Evolutionary conservation across 164 flowering plant species (phyloP), one percentile per base, ranked within the genome.

Genomic region (Aristolochia fimbriata): DNA sequence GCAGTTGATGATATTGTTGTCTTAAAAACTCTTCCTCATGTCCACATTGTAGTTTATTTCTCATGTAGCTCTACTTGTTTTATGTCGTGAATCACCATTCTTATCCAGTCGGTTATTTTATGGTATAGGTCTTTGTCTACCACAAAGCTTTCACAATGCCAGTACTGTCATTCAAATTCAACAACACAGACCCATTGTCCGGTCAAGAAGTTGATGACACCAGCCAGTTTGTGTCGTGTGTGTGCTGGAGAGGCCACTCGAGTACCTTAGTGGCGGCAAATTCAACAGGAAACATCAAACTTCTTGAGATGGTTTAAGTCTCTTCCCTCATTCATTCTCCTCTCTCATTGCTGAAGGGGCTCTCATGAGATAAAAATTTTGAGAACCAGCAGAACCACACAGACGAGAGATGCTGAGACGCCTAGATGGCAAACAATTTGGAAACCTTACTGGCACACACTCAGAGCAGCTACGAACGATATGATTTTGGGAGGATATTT

Each of bases 91-190:
- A 37, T 37, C 43, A 7, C 9, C 43, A 37, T 37, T 37, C 43
- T 37, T 37, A 37, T 37, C 43, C 43, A 7, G 43, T 10, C 43
- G 12, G 43, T 37, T 37, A 37, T 37, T 37, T 37, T 37, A 37
- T 23, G 57, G 22, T 45, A 57, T 82, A 92, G 98, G 94, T 93
- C 58, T 82, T 77, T 63, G 66, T 93, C 45, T 93, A 93, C 69
- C 96, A 93, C 77, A 92, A 89, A 69, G 91, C 96, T 30, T 86
- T 92, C 71, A 82, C 98, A 15, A 89, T 92, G 96, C 96, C 98
- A 0, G 86, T 80, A 3, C 47, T 89, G 57, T 83, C 96, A 13
- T 88, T 69, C 80, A 89, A 85, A 68, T 89, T 93, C 68, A 71
- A 71, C 76, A 73, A 59, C 69, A 65, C 63, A 4, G 94, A 89